A percentile compares a stretch with the other conserved stretches of the same genome.
Conservation (phyloP, 208 protist genomes). For the Trypanosoma boissoni region DNA sequence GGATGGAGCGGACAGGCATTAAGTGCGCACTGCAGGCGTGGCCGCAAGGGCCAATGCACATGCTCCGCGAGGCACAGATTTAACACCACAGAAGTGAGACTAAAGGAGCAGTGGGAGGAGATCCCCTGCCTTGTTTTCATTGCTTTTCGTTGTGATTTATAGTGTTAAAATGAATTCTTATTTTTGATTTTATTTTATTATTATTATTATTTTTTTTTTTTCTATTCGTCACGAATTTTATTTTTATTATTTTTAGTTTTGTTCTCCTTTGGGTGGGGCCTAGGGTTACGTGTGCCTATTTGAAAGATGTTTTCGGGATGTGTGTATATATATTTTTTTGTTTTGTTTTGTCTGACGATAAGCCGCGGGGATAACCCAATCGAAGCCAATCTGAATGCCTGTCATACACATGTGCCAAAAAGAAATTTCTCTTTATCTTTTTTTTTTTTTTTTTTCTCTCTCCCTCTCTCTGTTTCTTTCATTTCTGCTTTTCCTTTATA, state of each 20-base stretch:
- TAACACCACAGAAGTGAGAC: neutral
- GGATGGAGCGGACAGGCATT: slow-evolving; percentile 46
- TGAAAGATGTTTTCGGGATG: neutral
- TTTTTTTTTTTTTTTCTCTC: too few relatives aligned
- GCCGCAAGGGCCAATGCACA: slow-evolving; percentile 6
- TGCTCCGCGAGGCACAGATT: neutral
- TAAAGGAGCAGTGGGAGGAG: too few relatives aligned
- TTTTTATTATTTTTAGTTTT: slow-evolving; percentile 1
- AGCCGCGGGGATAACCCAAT: too few relatives aligned
- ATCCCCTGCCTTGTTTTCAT: too few relatives aligned
- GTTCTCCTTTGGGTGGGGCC: neutral
- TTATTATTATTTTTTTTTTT: slow-evolving; percentile 4
- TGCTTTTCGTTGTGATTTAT: too few relatives aligned
- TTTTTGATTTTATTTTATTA: slow-evolving; percentile 5
- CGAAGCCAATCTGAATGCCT: too few relatives aligned
- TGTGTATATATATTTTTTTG: too few relatives aligned
- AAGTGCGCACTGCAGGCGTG: slow-evolving; percentile 73
- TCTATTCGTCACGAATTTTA: slow-evolving; percentile 10
- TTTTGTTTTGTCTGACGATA: too few relatives aligned
- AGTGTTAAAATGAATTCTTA: slow-evolving; percentile 9
- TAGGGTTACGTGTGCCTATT: neutral
- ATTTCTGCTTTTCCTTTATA: too few relatives aligned
- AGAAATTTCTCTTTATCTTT: too few relatives aligned
- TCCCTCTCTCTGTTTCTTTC: too few relatives aligned
- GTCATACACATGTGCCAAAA: too few relatives aligned